These are phyloP conservation scores for Heliamphora exappendiculata DNA, from an alignment of 148 eudicot species.

Conservation along the genomic window DNA sequence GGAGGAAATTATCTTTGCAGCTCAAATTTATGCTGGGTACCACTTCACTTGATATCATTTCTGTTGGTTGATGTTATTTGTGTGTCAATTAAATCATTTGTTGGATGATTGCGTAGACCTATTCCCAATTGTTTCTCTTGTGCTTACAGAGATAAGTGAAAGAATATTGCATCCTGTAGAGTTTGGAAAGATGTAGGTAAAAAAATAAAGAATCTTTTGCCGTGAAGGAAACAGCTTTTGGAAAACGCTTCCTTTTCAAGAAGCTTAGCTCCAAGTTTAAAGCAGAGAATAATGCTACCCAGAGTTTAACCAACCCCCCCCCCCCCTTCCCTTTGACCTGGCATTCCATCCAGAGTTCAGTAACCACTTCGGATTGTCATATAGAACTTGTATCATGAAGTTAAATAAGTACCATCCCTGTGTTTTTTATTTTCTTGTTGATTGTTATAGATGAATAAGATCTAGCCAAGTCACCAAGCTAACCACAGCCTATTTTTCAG, in stretches of 20 bases:
- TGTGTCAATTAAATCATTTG: too few relatives aligned
- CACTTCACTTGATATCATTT: too few relatives aligned
- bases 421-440: background rate
- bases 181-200: too few relatives aligned
- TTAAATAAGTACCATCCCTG: background rate
- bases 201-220: background rate
- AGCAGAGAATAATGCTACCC: background rate
- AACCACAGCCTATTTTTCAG: constrained; percentile 29
- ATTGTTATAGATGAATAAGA: background rate
- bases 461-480: constrained; percentile 3
- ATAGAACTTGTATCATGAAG: background rate
- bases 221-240: background rate
- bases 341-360: background rate
- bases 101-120: background rate
- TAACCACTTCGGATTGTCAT: background rate
- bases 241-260: background rate
- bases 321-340: background rate
- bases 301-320: too few relatives aligned
- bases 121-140: background rate
- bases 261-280: background rate
- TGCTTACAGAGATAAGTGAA: background rate
- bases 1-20: too few relatives aligned
- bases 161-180: background rate
- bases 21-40: too few relatives aligned
- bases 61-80: too few relatives aligned